A percentile compares a stretch with the other conserved stretches of the same genome.
These are phyloP conservation scores for Arthrobotrys conoides DNA, from an alignment of 2,329 filamentous ascomycete genomes.

Conservation along the genomic window DNA sequence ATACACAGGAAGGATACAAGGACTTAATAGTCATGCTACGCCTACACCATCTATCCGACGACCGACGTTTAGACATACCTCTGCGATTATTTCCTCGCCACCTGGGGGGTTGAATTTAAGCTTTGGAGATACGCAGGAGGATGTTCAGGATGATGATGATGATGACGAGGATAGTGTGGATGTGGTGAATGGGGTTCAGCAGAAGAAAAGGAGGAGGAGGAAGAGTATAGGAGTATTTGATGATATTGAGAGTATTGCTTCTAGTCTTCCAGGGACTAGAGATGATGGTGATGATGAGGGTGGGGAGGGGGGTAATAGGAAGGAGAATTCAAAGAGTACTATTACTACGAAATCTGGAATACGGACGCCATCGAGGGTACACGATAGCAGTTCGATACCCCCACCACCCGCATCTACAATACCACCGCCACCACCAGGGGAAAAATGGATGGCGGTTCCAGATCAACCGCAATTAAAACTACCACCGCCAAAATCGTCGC, in stretches of 20 bases:
- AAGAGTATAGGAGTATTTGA: constrained; percentile 47
- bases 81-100: constrained; percentile 44
- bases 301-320: constrained; percentile 16
- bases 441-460: constrained; percentile 52
- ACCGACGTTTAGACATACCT: constrained; percentile 29
- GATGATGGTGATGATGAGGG: constrained; percentile 24
- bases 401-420: background rate
- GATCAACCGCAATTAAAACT: constrained; percentile 52
- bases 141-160: constrained; percentile 53
- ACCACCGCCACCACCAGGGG: background rate
- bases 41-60: constrained; percentile 36
- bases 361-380: constrained; percentile 19
- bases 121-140: constrained; percentile 59
- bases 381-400: background rate
- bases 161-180: background rate
- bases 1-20: constrained; percentile 22
- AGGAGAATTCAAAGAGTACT: constrained; percentile 30
- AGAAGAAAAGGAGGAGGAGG: constrained; percentile 39
- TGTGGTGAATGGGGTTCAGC: background rate
- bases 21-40: constrained; percentile 16
- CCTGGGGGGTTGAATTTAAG: constrained; percentile 49
- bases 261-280: constrained; percentile 30
- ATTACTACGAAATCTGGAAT: constrained; percentile 2
- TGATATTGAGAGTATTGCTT: constrained; percentile 60
- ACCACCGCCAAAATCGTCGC: constrained; percentile 33